These are phyloP conservation scores for Verticillium albo-atrum DNA, from an alignment of 2,329 filamentous ascomycete genomes.

Conservation along the genomic window DNA sequence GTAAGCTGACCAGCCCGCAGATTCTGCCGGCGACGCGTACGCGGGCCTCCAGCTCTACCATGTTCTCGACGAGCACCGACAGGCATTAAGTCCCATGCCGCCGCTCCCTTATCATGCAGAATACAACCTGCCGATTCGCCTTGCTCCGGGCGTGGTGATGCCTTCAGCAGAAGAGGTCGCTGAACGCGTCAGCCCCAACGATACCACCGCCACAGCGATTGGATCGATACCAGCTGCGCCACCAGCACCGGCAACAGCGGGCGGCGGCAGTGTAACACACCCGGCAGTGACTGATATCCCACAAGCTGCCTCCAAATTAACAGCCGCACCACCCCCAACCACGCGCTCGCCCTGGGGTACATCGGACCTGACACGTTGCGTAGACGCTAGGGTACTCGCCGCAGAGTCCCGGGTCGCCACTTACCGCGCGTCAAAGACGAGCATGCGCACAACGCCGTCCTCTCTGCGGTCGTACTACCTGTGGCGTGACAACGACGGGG, in stretches of 20 bases:
- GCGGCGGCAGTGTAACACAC: neutral
- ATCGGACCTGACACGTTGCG: constrained; percentile 9
- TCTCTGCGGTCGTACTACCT: constrained; percentile 57
- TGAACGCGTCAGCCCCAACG: constrained; percentile 22
- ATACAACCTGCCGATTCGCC: constrained; percentile 56
- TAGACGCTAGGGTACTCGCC: constrained; percentile 37
- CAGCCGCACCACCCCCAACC: neutral
- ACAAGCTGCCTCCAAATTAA: neutral
- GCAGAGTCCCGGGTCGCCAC: constrained; percentile 34
- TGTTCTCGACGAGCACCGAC: constrained; percentile 63
- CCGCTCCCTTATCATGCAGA: constrained; percentile 68
- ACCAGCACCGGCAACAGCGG: constrained; percentile 1
- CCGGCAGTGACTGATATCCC: neutral
- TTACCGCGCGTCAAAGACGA: constrained; percentile 27
- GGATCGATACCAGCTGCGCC: neutral
- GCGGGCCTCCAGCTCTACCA: constrained; percentile 71
- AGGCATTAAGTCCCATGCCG: constrained; percentile 63
- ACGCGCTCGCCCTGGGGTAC: neutral
- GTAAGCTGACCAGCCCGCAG: constrained; percentile 29
- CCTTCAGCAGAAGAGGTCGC: constrained; percentile 21
- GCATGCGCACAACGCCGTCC: constrained; percentile 19
- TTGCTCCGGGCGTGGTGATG: constrained; percentile 38
- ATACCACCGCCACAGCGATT: constrained; percentile 10
- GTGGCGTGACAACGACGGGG: constrained; percentile 51
- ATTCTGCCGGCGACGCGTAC: constrained; percentile 81